Evolutionary conservation across 305 asterid genomes (phyloP).

Genomic region (Coffea humblotiana): DNA sequence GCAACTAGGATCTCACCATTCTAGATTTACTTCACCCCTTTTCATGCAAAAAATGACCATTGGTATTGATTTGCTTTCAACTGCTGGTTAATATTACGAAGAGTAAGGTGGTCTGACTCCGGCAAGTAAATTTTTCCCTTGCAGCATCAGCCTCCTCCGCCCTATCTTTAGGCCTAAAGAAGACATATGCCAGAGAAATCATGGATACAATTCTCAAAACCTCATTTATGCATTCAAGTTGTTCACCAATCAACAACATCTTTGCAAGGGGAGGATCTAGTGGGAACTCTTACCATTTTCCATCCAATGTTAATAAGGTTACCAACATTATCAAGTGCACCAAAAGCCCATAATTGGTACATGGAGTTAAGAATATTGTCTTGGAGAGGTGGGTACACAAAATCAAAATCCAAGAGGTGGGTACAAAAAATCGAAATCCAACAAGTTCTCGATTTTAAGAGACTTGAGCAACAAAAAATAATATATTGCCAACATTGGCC

Average conservation of each 20-base stretch:
- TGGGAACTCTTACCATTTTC: constrained; percentile 96
- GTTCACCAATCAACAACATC: constrained; percentile 87
- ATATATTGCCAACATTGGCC: constrained; percentile 91
- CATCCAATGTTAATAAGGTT: constrained; percentile 80
- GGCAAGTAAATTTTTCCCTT: constrained; percentile 87
- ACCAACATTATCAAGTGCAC: constrained; percentile 89
- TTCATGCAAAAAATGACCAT: constrained; percentile 84
- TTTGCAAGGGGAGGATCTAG: constrained; percentile 96
- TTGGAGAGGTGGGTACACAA: constrained; percentile 98
- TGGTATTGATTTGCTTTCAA: constrained; percentile 86
- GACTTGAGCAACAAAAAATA: constrained; percentile 72
- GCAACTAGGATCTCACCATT: constrained; percentile 87
- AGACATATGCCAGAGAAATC: constrained; percentile 94
- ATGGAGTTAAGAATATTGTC: constrained; percentile 91
- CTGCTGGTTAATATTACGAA: constrained; percentile 89
- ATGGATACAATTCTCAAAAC: constrained; percentile 88
- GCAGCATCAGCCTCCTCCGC: constrained; percentile 98
- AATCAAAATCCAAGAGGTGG: constrained; percentile 32
- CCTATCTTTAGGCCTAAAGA: constrained; percentile 90
- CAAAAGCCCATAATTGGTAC: constrained; percentile 97
- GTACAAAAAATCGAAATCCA: constrained; percentile 43
- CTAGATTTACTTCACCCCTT: constrained; percentile 87
- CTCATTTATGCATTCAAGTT: constrained; percentile 75
- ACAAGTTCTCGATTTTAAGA: constrained; percentile 71
- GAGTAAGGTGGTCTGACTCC: constrained; percentile 92